Conservation (phyloP, 78 protist genomes). For the Dictyostelium purpureum region DNA sequence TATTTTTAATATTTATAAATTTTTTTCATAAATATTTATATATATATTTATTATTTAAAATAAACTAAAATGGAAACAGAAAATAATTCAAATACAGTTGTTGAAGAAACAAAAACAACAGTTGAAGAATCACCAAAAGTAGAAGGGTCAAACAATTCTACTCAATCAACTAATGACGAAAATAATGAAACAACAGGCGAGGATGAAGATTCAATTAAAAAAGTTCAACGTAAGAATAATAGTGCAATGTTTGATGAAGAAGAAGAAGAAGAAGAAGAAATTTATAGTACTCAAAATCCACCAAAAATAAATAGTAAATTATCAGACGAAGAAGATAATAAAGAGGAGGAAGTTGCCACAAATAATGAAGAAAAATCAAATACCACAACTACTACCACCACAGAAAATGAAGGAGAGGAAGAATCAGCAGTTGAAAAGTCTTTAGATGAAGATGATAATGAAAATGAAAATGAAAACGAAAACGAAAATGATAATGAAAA, state of each 20-base stretch:
- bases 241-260: background rate
- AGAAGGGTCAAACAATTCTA: background rate
- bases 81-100: no score
- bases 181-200: background rate
- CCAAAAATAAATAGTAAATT: background rate
- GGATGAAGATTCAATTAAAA: background rate
- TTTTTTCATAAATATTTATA: no score
- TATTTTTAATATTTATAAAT: no score
- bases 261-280: background rate
- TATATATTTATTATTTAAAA: no score
- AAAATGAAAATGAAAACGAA: background rate
- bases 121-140: background rate
- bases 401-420: background rate
- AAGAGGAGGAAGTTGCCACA: background rate
- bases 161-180: background rate
- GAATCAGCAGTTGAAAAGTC: background rate
- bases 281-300: background rate
- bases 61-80: no score
- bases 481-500: background rate
- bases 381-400: no score
- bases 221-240: background rate
- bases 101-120: background rate
- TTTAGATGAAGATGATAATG: background rate
- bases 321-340: background rate
- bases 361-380: background rate